Evolutionary conservation across 2,329 filamentous ascomycete species (phyloP), one percentile per base, ranked within the genome.

Genomic region (Leptographium flavum): DNA sequence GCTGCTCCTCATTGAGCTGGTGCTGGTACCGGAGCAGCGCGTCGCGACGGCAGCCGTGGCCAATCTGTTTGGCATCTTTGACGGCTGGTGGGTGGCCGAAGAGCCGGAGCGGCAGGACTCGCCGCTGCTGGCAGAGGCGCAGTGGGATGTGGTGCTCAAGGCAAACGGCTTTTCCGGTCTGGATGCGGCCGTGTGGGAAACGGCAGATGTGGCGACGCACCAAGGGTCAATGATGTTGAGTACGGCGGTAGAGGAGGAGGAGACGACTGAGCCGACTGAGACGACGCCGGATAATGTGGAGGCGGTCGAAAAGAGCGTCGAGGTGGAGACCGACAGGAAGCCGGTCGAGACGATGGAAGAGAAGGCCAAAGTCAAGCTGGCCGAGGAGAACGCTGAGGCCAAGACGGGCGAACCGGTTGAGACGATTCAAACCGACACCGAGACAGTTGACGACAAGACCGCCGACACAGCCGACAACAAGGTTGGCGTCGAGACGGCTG

Each of bases 61-160:
- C 21, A 45, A 49, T 41, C 45, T 52, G 25, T 52, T 52, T 38
- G 50, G 50, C 33, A 51, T 52, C 36, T 52, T 52, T 39, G 50
- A 52, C 36, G 49, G 49, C 23, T 52, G 50, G 50, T 52, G 50
- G 50, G 43, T 45, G 4, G 50, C 48, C 28, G 50, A 52, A 40
- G 50, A 52, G 19, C 28, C 14, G 11, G 27, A 47, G n/a, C 47
- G 50, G 3, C 50, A 51, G 39, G 44, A 47, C 21, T 50, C 49
- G 33, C 50, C 50, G 11, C 40, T 51, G 42, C 44, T 52, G 23
- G 42, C 49, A 19, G 50, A 50, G 44, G 3, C 37, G 5, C 47
- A 50, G 47, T 52, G 50, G 50, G 50, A 52, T 30, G 27, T 21
- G 7, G 43, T 51, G 7, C 47, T 52, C 3, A 42, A 42, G n/a